Base-by-base conservation (phyloP, 441 rosid genomes). In the Corymbia calophylla region DNA sequence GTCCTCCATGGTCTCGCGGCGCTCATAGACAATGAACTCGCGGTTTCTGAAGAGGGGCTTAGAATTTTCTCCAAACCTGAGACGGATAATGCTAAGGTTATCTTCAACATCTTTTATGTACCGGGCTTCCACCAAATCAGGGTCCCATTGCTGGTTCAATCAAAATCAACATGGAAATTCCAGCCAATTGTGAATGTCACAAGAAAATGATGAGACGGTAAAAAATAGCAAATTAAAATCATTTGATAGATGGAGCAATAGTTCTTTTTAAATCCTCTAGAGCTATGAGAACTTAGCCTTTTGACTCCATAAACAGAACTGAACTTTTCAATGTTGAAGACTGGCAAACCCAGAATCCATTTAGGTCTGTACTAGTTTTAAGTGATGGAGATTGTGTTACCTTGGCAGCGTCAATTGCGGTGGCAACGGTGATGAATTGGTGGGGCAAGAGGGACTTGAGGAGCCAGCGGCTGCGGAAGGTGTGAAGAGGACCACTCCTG, bases 1-100 rank as follows among this genome's bases (percentile, higher is more conserved):
- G 31, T 97, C 98, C 92, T 95, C 96, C 99, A 97, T 95, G 49
- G 98, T 93, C 93, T 95, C 97, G 0, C 96, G 95, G 29, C 99
- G 90, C 89, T 97, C 97, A 19, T 97, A 96, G n/a, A 96, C 97
- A 55, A 94, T 94, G 89, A 95, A 97, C 89, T 96, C 98, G 92
- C 97, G 94, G 93, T 97, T 97, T 90, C 94, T 94, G 29, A 96
- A 96, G 12, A 96, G 92, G 12, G 97, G 96, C 87, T 95, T 97
- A 1, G 99, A 95, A 89, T 95, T 92, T 29, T 95, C 97, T 7
- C 98, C 97, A 49, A 94, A 96, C 89, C 95, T 91, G 35, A 96
- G 97, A 8, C 93, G 91, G 49, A 97, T 94, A 73, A 97, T 93
- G 91, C 97, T 95, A 11, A 96, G 94, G 91, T 97, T 96, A 44